Evolutionary conservation across 139 green algal genomes (phyloP), one percentile per base, ranked within the genome.

Genomic region (Pseudopediastrum boryanum): DNA sequence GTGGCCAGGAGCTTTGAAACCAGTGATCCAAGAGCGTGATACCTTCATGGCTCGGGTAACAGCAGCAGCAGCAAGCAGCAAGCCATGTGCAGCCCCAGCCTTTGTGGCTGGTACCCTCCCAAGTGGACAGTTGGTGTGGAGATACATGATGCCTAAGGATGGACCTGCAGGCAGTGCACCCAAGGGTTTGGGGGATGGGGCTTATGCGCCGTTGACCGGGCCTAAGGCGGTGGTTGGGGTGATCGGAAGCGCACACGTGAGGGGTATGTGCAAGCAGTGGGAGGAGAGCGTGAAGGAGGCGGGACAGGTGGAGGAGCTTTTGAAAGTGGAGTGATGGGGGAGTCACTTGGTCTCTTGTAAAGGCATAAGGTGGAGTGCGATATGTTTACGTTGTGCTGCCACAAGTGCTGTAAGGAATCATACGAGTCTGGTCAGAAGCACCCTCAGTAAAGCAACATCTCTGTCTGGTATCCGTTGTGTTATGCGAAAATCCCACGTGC

Each of bases 181-280:
- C 1, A 4, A 42, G 3, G 92, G 92, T 0, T 44, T 78, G 10
- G 94, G 92, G 39, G 87, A 93, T 63, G 94, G 91, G 4, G 50
- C 43, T 27, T 87, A 88, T 61, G 41, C 69, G 42, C 84, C 83
- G 0, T 46, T 85, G 71, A 23, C 46, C 3, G 71, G 54, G 41
- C 77, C n/a, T 9, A 29, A 75, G 48, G 36, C 62, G 16, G 82
- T 98, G 50, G 94, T 98, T 38, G 91, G 79, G 4, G 85, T 98
- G 27, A 88, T 98, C n/a, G 94, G 94, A 21, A 92, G 87, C 4
- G 94, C 93, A 0, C 94, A 98, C 71, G 92, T 97, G 59, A 75
- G 80, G 8, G 94, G 94, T 56, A 98, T 98, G 71, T 46, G 87
- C 3, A 70, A 82, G 5, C 64, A 85, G 33, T 94, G 90, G 92